phyloP scores from a whole-genome alignment of 345 rosid genomes.

The Viola odorata region DNA sequence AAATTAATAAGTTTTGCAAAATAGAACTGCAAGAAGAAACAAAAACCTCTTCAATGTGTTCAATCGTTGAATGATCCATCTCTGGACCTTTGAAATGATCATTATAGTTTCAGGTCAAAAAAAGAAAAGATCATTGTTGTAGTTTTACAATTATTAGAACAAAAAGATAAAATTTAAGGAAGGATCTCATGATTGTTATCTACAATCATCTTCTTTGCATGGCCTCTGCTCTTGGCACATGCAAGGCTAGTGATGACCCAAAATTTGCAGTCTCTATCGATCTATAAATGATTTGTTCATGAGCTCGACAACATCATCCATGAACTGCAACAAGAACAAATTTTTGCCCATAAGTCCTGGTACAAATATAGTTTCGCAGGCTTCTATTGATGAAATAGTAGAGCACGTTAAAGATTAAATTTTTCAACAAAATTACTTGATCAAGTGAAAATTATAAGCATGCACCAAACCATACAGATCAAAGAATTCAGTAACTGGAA shows the following conservation, averaged over 20 bases:
- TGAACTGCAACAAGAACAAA: slow-evolving; percentile 51
- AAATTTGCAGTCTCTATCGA: slow-evolving; percentile 33
- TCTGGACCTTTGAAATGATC: background rate
- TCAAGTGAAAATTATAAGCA: background rate
- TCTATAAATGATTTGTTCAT: slow-evolving; percentile 87
- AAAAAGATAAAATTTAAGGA: background rate
- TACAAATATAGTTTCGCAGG: background rate
- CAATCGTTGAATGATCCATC: too few relatives aligned
- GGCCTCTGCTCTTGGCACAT: background rate
- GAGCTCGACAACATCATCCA: slow-evolving; percentile 79
- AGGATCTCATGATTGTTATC: slow-evolving; percentile 6
- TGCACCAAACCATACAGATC: background rate
- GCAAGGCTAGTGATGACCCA: slow-evolving; percentile 2
- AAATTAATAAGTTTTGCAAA: too few relatives aligned
- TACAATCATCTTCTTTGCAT: slow-evolving; percentile 13
- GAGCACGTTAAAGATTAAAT: background rate
- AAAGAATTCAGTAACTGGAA: background rate
- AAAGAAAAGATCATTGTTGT: background rate
- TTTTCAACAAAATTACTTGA: background rate
- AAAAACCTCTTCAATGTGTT: too few relatives aligned
- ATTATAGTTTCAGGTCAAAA: slow-evolving; percentile 6
- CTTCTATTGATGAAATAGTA: background rate
- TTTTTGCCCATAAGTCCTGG: slow-evolving; percentile 1
- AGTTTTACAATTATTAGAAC: background rate
- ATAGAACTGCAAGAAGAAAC: too few relatives aligned